Percentiles rank a stretch among this genome's conserved stretches.
Conservation (phyloP, 805 yeast species). For the Schizosaccharomyces octosporus region DNA sequence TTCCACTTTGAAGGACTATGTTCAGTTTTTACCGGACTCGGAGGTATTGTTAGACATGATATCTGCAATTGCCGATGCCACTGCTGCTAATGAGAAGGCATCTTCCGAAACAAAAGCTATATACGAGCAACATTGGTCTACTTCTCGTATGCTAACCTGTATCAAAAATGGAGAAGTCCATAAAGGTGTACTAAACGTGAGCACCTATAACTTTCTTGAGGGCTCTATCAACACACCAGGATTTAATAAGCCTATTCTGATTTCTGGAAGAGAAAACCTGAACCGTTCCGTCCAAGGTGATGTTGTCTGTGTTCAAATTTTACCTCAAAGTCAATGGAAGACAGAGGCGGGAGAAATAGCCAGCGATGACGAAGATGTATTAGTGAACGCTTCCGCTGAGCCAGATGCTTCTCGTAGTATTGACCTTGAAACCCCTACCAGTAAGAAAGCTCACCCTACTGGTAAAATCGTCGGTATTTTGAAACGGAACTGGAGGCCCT, state of each 20-base stretch:
- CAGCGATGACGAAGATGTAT: conserved; percentile 28
- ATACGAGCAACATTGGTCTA: conserved; percentile 56
- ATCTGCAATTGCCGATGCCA: conserved; percentile 20
- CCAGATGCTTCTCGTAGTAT: conserved; percentile 23
- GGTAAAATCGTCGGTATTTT: conserved; percentile 72
- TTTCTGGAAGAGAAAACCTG: conserved; percentile 60
- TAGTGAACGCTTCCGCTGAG: conserved; percentile 24
- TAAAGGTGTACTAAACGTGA: conserved; percentile 61
- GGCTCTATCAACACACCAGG: conserved; percentile 53
- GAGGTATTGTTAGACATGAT: conserved; percentile 56
- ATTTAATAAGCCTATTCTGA: conserved; percentile 56
- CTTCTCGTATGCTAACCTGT: conserved; percentile 75
- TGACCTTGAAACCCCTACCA: conserved; percentile 12
- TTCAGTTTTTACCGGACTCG: conserved; percentile 42
- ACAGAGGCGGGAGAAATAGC: conserved; percentile 56
- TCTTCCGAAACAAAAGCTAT: conserved; percentile 23
- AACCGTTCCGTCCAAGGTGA: conserved; percentile 88
- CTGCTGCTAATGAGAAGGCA: conserved; percentile 8
- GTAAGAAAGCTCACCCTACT: conserved; percentile 59
- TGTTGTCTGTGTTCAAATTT: conserved; percentile 64
- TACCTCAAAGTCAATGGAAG: conserved; percentile 73
- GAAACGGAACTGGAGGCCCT: conserved; percentile 83
- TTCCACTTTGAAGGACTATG: conserved; percentile 38
- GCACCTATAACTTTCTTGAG: conserved; percentile 70
- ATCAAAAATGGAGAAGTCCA: conserved; percentile 62